Evolutionary conservation across 495 filamentous ascomycete species (phyloP).

Genomic region (Hypoxylon perforatum): DNA sequence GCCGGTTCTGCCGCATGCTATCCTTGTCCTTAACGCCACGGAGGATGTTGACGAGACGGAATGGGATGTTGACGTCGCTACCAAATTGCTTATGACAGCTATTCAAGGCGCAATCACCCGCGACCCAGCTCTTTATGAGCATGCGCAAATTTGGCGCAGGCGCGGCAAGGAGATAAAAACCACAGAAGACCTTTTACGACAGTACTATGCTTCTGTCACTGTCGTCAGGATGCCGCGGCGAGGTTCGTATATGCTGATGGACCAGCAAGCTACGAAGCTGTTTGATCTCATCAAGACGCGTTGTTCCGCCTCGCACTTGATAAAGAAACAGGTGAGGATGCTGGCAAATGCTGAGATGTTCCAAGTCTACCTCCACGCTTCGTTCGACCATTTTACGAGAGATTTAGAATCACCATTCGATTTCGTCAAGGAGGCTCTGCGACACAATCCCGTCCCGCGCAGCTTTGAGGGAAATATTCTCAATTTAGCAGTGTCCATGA

Average conservation of each 20-base stretch:
- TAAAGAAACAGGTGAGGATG: conserved; percentile 56
- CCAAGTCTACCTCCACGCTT: conserved; percentile 57
- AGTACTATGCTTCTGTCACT: conserved; percentile 62
- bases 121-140: conserved; percentile 34
- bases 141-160: conserved; percentile 31
- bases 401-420: conserved; percentile 62
- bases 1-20: conserved; percentile 60
- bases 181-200: conserved; percentile 56
- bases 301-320: conserved; percentile 47
- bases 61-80: conserved; percentile 58
- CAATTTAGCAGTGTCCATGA: conserved; percentile 57
- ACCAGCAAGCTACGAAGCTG: conserved; percentile 59
- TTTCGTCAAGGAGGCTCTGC: conserved; percentile 58
- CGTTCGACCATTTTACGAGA: conserved; percentile 65
- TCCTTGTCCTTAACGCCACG: conserved; percentile 62
- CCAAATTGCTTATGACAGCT: conserved; percentile 46
- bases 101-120: conserved; percentile 30
- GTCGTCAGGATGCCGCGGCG: conserved; percentile 61
- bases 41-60: conserved; percentile 53
- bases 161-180: conserved; percentile 40
- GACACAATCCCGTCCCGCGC: conserved; percentile 54
- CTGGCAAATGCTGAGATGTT: conserved; percentile 59
- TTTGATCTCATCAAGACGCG: conserved; percentile 50
- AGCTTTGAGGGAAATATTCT: conserved; percentile 64
- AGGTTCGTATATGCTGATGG: conserved; percentile 54